Evolutionary conservation across 2,329 filamentous ascomycete species (phyloP), one percentile per base, ranked within the genome.

Genomic region (Exophiala phaeomuriformis): DNA sequence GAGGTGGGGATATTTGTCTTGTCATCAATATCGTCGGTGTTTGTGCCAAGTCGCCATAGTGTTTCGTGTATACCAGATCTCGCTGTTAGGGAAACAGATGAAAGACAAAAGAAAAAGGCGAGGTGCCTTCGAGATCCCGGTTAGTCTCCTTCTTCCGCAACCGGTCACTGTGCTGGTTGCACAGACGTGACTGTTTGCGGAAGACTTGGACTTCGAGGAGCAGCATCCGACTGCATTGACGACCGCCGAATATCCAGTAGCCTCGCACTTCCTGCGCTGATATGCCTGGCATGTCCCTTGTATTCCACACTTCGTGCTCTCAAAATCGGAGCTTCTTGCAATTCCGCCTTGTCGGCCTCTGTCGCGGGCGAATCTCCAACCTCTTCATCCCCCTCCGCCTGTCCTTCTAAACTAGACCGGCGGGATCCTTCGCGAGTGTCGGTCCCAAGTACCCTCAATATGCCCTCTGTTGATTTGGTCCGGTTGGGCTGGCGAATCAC

Each of bases 251-350:
- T 76, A 47, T 90, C 83, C 47, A 93, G 72, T 48, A 91, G 70
- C 68, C 82, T 86, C 7, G 86, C 86, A 64, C 85, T 90, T 47
- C 87, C 87, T 42, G 86, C 85, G 64, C 86, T 90, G 64, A 90
- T 83, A 59, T 85, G 85, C 50, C 84, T 78, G 19, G 75, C 80
- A 62, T 90, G 86, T 6, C 77, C 75, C 63, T 80, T 80, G 47
- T 86, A 74, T 56, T 85, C 81, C 53, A 91, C 75, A 68, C 85
- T 91, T 48, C 77, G 83, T 30, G 88, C 87, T 61, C 85, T 82
- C 62, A 61, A 42, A 36, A 62, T 47, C 10, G 49, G 52, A 43
- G 43, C 47, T 30, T 37, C 53, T 46, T 41, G 61, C 50, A 43
- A 45, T 51, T 52, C 58, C 53, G 47, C 35, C 19, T 36, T 50